phyloP scores from a whole-genome alignment of 192 early-diverging fungal species.

The Powellomyces hirtus region DNA sequence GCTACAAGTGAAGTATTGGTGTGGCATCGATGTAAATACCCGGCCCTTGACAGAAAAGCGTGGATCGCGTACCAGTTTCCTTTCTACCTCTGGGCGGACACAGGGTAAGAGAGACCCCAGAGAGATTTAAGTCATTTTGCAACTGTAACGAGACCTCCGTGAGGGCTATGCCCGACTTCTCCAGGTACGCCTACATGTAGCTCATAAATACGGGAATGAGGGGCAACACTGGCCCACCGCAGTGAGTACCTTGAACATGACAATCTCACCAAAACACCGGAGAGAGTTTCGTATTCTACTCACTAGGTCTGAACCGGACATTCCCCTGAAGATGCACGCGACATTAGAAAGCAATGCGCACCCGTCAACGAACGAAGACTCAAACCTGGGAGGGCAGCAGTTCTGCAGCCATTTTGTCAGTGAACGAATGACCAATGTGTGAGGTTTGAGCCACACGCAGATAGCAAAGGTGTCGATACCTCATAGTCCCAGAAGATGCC shows the following conservation, averaged over 20 bases:
- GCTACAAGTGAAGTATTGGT: not conserved
- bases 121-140: not conserved
- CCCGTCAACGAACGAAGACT: not conserved
- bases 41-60: not conserved
- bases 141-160: not conserved
- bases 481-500: conserved; percentile 28
- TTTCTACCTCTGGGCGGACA: conserved; percentile 16
- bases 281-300: not conserved
- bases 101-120: conserved; percentile 6
- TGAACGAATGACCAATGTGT: not conserved
- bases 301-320: not conserved
- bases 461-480: no score
- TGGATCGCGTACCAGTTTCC: not conserved
- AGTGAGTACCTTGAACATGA: conserved; percentile 8
- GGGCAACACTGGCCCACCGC: not conserved
- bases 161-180: not conserved
- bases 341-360: not conserved
- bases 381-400: not conserved
- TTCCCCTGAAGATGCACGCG: not conserved
- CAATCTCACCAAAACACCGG: not conserved
- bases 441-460: no score
- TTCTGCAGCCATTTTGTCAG: not conserved
- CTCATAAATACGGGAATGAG: not conserved
- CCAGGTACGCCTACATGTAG: not conserved
- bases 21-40: not conserved